These are phyloP conservation scores for Pleurotus pulmonarius DNA, from an alignment of 768 basidiomycete species.

Conservation along the genomic window DNA sequence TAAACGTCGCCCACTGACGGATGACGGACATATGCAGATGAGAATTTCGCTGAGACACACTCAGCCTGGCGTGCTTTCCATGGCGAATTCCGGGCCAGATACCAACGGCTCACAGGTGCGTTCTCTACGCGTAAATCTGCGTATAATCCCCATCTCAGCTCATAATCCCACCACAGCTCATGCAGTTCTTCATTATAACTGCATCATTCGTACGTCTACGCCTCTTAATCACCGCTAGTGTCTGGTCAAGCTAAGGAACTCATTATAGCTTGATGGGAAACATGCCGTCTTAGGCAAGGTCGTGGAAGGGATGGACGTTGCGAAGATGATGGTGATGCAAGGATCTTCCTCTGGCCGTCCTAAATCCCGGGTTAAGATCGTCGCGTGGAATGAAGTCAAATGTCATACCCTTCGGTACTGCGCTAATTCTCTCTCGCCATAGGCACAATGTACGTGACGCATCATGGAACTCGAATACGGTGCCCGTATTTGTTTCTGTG, in stretches of 20 bases:
- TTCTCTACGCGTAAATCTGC: background rate
- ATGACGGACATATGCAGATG: slow-evolving; percentile 29
- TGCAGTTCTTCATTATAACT: slow-evolving; percentile 76
- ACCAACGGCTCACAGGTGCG: slow-evolving; percentile 77
- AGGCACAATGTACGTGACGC: no score
- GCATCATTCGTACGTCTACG: slow-evolving; percentile 58
- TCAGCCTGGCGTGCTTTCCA: slow-evolving; percentile 61
- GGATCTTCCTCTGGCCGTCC: slow-evolving; percentile 32
- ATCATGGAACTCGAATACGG: no score
- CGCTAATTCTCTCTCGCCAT: no score
- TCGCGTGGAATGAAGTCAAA: no score
- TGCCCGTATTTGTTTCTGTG: no score
- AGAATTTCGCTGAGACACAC: slow-evolving; percentile 79
- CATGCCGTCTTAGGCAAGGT: slow-evolving; percentile 72
- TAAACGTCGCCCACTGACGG: no score
- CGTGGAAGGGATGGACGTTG: slow-evolving; percentile 58
- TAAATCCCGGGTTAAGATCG: no score
- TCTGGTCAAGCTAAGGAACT: background rate
- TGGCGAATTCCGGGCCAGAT: slow-evolving; percentile 83
- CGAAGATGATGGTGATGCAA: slow-evolving; percentile 52
- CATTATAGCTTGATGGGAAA: slow-evolving; percentile 49
- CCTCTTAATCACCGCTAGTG: background rate
- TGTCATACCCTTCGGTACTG: no score
- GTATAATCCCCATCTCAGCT: background rate
- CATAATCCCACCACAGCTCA: background rate